These are phyloP conservation scores for Colletotrichum acutatum DNA, from an alignment of 2,329 filamentous ascomycete species.

Conservation along the genomic window DNA sequence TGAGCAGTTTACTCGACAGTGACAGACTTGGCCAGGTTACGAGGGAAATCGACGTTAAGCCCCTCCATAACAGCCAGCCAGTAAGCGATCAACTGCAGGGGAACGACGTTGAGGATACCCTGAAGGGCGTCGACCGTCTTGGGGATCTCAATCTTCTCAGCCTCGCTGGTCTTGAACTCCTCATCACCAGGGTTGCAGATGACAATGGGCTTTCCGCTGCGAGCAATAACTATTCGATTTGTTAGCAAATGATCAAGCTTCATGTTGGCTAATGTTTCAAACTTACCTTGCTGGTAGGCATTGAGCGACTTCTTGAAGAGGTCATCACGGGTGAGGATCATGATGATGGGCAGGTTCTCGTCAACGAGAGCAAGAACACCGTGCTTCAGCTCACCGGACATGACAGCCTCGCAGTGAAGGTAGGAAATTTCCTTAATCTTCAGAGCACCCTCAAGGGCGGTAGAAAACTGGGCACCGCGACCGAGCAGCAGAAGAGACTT, in stretches of 20 bases:
- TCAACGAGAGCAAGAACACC: conserved; percentile 97
- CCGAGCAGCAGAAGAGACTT: conserved; percentile 95
- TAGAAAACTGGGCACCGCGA: conserved; percentile 96
- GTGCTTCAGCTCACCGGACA: conserved; percentile 99
- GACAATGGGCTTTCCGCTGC: conserved; percentile 94
- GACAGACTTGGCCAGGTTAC: conserved; percentile 98
- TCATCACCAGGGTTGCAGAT: conserved; percentile 94
- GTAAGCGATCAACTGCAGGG: conserved; percentile 97
- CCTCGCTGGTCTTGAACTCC: conserved; percentile 89
- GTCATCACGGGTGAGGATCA: conserved; percentile 96
- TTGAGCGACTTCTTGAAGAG: conserved; percentile 99
- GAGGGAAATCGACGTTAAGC: conserved; percentile 97
- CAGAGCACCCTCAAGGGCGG: conserved; percentile 94
- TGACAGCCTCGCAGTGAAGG: conserved; percentile 99
- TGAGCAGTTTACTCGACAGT: conserved; percentile 86
- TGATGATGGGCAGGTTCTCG: conserved; percentile 98
- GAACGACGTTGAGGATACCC: conserved; percentile 97
- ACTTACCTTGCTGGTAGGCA: conserved; percentile 93
- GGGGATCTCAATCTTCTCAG: conserved; percentile 97
- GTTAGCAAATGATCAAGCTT: background rate
- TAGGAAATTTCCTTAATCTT: conserved; percentile 99
- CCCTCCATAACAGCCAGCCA: conserved; percentile 98
- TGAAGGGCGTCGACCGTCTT: conserved; percentile 95
- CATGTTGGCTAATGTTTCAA: background rate
- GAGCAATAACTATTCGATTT: conserved; percentile 81